Evolutionary conservation across 257 asterid species (phyloP).

Genomic region (Mitragyna speciosa): DNA sequence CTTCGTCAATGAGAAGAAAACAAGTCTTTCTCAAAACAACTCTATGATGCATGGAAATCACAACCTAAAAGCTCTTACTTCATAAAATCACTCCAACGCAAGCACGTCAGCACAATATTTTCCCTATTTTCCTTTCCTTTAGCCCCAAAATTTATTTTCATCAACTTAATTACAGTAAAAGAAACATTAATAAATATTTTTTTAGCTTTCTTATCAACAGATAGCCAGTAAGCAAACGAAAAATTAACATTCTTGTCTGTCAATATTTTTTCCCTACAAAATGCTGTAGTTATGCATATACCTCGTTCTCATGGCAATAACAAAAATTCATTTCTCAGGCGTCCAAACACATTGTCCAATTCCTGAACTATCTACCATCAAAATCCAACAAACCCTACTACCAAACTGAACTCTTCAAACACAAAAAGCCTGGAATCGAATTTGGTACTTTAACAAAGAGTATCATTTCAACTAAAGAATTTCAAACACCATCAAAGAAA

Average conservation of each 20-base stretch:
- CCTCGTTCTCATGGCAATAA: too few relatives aligned
- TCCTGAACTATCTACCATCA: not conserved
- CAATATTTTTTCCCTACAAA: not conserved
- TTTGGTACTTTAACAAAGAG: not conserved
- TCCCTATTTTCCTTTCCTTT: not conserved
- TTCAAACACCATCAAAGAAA: not conserved
- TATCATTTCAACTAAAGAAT: not conserved
- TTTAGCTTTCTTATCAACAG: not conserved
- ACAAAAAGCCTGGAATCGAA: not conserved
- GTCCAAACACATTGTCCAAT: not conserved
- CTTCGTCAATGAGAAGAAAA: not conserved
- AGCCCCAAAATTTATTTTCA: not conserved
- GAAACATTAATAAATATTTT: not conserved
- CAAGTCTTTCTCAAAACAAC: not conserved
- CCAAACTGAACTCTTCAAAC: not conserved
- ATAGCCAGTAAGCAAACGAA: not conserved
- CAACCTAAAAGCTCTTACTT: not conserved
- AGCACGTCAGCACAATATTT: not conserved
- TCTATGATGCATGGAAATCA: not conserved
- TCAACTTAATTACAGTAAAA: not conserved
- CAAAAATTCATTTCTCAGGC: too few relatives aligned
- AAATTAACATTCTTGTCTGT: not conserved
- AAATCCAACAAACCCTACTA: not conserved
- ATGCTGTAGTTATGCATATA: too few relatives aligned
- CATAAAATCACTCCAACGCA: not conserved